phyloP scores from a whole-genome alignment of 2,329 filamentous ascomycete species.

The Cercospora zeina region DNA sequence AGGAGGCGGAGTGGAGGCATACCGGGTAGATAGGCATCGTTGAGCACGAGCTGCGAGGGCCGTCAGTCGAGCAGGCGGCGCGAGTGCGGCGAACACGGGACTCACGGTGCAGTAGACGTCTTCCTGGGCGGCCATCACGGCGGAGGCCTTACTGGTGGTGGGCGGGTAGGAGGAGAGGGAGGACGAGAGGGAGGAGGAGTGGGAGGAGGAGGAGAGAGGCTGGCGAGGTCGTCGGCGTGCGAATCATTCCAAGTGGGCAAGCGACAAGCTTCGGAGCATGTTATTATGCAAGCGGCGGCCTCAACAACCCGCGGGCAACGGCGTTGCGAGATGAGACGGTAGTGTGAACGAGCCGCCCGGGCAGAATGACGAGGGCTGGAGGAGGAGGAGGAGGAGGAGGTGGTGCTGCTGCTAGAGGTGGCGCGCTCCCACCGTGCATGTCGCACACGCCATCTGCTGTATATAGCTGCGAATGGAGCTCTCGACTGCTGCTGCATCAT shows the following conservation, averaged over 20 bases:
- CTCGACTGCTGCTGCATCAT: no score
- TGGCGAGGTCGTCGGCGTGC: not conserved
- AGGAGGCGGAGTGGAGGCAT: conserved; percentile 37
- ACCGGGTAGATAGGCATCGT: conserved; percentile 92
- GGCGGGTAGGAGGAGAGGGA: not conserved
- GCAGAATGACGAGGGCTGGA: no score
- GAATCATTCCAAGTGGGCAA: not conserved
- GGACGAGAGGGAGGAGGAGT: not conserved
- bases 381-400: no score
- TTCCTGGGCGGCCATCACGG: conserved; percentile 43
- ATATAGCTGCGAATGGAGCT: no score
- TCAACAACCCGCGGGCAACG: conserved; percentile 5
- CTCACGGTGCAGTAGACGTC: conserved; percentile 68
- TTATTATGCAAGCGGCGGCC: not conserved
- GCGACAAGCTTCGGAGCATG: conserved; percentile 1
- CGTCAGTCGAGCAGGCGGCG: not conserved
- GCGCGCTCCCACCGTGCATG: no score
- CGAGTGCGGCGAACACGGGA: conserved; percentile 17
- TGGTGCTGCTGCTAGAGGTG: no score
- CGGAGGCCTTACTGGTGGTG: not conserved
- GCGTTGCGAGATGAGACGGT: not conserved
- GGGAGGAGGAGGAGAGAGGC: not conserved
- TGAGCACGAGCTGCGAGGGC: conserved; percentile 74
- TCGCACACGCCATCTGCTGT: no score
- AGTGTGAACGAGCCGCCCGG: not conserved